phyloP scores from a whole-genome alignment of 306 rosid species.

The Elaeagnus macrophylla region DNA sequence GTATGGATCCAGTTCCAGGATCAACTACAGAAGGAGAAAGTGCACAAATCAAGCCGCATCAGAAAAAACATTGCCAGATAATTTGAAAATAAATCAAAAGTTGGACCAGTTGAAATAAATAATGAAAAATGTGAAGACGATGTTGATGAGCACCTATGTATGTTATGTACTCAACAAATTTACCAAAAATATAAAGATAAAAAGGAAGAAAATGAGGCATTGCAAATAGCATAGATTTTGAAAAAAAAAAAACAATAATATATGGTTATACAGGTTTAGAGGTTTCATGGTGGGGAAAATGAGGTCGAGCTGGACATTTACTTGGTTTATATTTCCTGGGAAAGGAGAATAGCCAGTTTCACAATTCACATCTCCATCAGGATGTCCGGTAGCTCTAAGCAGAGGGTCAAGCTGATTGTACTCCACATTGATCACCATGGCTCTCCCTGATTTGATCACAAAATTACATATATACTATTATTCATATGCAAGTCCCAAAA shows the following conservation, averaged over 20 bases:
- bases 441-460: conserved; percentile 45
- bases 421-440: conserved; percentile 95
- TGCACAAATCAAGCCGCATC: conserved; percentile 11
- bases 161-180: too few relatives aligned
- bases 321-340: conserved; percentile 97
- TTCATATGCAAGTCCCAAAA: not conserved
- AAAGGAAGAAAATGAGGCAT: too few relatives aligned
- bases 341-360: conserved; percentile 91
- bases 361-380: conserved; percentile 78
- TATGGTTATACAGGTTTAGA: not conserved
- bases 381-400: conserved; percentile 83
- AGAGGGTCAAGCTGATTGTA: conserved; percentile 98
- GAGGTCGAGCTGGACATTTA: conserved; percentile 31
- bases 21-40: conserved; percentile 47
- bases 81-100: not conserved
- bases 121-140: not conserved
- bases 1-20: conserved; percentile 83
- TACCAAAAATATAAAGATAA: too few relatives aligned
- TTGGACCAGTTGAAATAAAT: not conserved
- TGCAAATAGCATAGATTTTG: too few relatives aligned
- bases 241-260: not conserved
- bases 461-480: too few relatives aligned
- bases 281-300: not conserved
- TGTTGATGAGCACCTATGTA: not conserved
- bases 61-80: conserved; percentile 16